Evolutionary conservation across 129 eudicot species (phyloP).

Genomic region (Saussurea involucrata): DNA sequence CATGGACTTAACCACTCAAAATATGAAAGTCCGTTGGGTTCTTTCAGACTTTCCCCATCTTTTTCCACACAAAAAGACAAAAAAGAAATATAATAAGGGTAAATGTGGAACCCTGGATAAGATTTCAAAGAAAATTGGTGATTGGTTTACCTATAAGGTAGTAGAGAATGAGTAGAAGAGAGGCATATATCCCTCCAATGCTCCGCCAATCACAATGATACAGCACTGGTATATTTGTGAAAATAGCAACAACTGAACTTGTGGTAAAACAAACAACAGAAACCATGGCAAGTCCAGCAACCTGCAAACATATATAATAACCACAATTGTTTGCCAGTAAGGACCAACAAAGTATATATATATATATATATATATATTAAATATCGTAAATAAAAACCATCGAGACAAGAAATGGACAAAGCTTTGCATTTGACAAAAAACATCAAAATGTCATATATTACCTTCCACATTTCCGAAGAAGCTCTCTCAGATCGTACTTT

Average conservation of each 20-base stretch:
- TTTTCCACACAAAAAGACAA: not conserved
- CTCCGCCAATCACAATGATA: slow-evolving; percentile 68
- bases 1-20: not conserved
- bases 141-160: slow-evolving; percentile 69
- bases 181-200: slow-evolving; percentile 43
- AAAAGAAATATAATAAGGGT: not conserved
- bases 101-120: not conserved
- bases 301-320: slow-evolving; percentile 43
- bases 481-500: slow-evolving; percentile 88
- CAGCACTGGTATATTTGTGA: slow-evolving; percentile 81
- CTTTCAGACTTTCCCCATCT: not conserved
- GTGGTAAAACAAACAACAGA: slow-evolving; percentile 75
- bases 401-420: not conserved
- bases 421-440: not conserved
- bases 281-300: slow-evolving; percentile 82
- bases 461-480: slow-evolving; percentile 93
- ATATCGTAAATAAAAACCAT: not conserved
- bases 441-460: slow-evolving; percentile 21
- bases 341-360: not conserved
- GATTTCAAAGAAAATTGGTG: not conserved
- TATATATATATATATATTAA: not conserved
- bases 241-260: slow-evolving; percentile 69
- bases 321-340: not conserved
- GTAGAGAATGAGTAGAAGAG: slow-evolving; percentile 67
- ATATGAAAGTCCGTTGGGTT: not conserved